Conservation (phyloP, 108 stramenopile genomes). For the Cyclotella baltica region DNA sequence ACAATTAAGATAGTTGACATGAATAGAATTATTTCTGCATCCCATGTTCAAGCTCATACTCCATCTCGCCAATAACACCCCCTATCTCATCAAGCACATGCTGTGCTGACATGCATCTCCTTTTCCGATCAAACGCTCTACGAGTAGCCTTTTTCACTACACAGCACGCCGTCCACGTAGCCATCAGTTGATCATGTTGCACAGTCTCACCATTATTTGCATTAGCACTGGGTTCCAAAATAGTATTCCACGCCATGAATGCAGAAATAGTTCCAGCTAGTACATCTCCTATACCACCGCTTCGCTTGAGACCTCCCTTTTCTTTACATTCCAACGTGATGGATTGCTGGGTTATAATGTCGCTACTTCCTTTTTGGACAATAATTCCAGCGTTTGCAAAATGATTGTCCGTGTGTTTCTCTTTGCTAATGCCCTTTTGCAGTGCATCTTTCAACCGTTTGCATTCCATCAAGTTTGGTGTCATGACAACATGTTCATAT, state of each 20-base stretch:
- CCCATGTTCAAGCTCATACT: constrained; percentile 15
- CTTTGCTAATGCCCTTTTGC: constrained; percentile 12
- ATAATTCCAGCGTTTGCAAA: constrained; percentile 9
- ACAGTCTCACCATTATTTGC: constrained; percentile 10
- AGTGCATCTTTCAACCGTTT: constrained; percentile 56
- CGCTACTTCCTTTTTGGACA: constrained; percentile 26
- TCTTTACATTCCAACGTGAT: constrained; percentile 66
- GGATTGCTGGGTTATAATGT: constrained; percentile 77
- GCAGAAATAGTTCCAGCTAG: constrained; percentile 86
- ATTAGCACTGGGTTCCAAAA: constrained; percentile 44
- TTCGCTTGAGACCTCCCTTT: constrained; percentile 90
- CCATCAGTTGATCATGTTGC: constrained; percentile 34
- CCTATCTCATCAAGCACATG: constrained; percentile 83
- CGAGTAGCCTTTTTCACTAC: constrained; percentile 79
- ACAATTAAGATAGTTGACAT: too few species aligned
- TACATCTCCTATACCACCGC: constrained; percentile 98
- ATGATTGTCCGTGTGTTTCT: constrained; percentile 6
- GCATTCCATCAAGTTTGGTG: constrained; percentile 95
- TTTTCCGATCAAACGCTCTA: constrained; percentile 69
- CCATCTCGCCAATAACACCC: constrained; percentile 67
- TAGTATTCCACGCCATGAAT: constrained; percentile 79
- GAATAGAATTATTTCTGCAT: neutral
- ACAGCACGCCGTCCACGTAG: constrained; percentile 79
- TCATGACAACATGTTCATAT: constrained; percentile 78
- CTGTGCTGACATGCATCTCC: constrained; percentile 88